phyloP scores from a whole-genome alignment of 805 yeast genomes.

The Starmera dryadoides region DNA sequence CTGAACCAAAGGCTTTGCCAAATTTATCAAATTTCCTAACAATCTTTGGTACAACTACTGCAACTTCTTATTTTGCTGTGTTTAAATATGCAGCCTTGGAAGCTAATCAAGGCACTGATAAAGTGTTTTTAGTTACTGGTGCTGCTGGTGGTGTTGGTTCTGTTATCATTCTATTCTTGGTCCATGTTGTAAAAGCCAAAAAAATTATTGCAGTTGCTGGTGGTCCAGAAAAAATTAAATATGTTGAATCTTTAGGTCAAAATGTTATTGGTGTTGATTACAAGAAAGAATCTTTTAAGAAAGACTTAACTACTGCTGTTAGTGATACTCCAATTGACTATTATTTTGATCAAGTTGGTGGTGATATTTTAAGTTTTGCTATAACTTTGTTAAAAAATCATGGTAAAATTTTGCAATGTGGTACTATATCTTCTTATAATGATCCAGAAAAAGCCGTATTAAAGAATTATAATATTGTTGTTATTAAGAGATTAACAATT shows the following conservation, averaged over 20 bases:
- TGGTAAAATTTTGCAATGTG: conserved; percentile 52
- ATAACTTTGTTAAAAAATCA: conserved; percentile 25
- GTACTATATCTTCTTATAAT: conserved; percentile 55
- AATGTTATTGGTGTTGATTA: conserved; percentile 48
- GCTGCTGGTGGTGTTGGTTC: conserved; percentile 74
- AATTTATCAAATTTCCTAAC: conserved; percentile 36
- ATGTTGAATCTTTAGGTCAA: conserved; percentile 47
- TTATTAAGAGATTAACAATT: conserved; percentile 42
- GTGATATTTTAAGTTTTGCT: conserved; percentile 42
- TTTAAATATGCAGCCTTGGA: conserved; percentile 39
- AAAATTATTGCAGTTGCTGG: conserved; percentile 60
- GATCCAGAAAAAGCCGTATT: conserved; percentile 29
- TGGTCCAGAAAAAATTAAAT: conserved; percentile 44
- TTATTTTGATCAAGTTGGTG: conserved; percentile 62
- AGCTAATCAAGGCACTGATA: conserved; percentile 28
- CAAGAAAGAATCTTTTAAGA: conserved; percentile 31
- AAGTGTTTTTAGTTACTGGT: conserved; percentile 49
- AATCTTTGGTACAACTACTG: conserved; percentile 47
- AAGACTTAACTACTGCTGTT: conserved; percentile 30
- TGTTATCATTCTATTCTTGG: conserved; percentile 48
- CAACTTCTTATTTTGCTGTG: conserved; percentile 56
- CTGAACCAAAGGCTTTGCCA: conserved; percentile 15
- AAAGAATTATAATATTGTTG: conserved; percentile 34
- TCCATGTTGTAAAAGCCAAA: conserved; percentile 42
- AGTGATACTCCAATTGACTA: conserved; percentile 44